Evolutionary conservation across 176 grass and related monocot species (phyloP), one percentile per base, ranked within the genome.

Genomic region (Metroxylon sagu): DNA sequence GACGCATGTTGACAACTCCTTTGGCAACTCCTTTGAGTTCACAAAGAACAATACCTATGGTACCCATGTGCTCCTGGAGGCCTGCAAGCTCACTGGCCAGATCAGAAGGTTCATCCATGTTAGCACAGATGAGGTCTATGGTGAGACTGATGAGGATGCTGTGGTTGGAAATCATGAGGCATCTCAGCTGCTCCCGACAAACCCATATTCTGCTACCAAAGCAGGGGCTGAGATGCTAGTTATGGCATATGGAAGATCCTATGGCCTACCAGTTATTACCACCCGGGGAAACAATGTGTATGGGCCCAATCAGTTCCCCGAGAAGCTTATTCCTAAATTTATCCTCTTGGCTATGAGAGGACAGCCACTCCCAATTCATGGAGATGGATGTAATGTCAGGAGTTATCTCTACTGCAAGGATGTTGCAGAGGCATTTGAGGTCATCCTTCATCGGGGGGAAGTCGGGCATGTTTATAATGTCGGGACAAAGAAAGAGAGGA

Each of bases 181-280:
- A 5, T 92, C 88, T 73, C 88, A 92, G 72, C 60, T 92, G 30
- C 74, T 92, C 18, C 88, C 88, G 10, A 92, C 88, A 68, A 92
- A 92, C 61, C 83, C 88, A 8, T 92, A 92, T 75, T 86, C 88
- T 35, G 80, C 88, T 25, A 92, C 88, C 39, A 92, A 92, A 76
- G 88, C 88, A 59, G 88, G 88, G 64, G 88, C 83, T 23, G 88
- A 92, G 70, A 92, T 92, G 83, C 88, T 92, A 74, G 88, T 92
- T 25, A 92, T 92, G 88, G 88, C 88, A 51, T 92, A 92, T 86
- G 88, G 83, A 48, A 77, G 88, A 56, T 92, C 88, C 49, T 92
- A 92, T 71, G 88, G 80, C 19, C 73, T 92, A 29, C 83, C 88
- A 0, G 83, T 92, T 56, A 92, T 92, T 49, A 92, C 88, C 29